Conservation (phyloP, 2,329 filamentous ascomycete species). For the Aspergillus fructus region DNA sequence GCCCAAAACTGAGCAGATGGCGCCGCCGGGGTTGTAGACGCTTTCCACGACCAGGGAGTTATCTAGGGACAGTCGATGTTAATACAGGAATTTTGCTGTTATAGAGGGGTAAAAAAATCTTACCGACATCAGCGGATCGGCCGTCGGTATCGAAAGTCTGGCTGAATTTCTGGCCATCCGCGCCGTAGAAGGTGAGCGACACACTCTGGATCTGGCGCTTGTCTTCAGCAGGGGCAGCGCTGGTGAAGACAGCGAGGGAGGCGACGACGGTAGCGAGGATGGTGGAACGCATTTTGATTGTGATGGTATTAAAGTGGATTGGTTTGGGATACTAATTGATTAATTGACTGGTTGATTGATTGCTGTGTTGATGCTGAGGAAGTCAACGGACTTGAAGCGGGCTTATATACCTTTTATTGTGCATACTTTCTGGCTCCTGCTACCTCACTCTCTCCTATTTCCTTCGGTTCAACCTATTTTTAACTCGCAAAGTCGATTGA, state of each 20-base stretch:
- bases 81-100: too few relatives aligned
- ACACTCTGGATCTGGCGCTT: slow-evolving; percentile 4
- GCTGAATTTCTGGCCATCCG: neutral
- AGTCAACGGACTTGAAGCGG: neutral
- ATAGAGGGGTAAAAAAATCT: neutral
- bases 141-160: slow-evolving; percentile 1
- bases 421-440: too few relatives aligned
- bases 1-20: slow-evolving; percentile 1
- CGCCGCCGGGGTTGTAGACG: slow-evolving; percentile 10
- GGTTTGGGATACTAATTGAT: neutral
- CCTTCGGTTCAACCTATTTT: too few relatives aligned
- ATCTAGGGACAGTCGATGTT: neutral
- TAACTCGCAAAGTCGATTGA: neutral
- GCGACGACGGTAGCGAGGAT: neutral
- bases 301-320: neutral
- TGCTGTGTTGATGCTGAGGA: neutral
- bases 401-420: neutral
- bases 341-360: neutral
- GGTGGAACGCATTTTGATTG: neutral
- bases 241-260: neutral
- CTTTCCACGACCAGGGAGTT: neutral
- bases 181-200: neutral
- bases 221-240: neutral
- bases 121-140: neutral
- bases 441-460: too few relatives aligned